Percentiles rank a stretch among this genome's conserved stretches.
Evolutionary conservation across 1,284 basidiomycete species (phyloP).

Genomic region (Naganishia albida): DNA sequence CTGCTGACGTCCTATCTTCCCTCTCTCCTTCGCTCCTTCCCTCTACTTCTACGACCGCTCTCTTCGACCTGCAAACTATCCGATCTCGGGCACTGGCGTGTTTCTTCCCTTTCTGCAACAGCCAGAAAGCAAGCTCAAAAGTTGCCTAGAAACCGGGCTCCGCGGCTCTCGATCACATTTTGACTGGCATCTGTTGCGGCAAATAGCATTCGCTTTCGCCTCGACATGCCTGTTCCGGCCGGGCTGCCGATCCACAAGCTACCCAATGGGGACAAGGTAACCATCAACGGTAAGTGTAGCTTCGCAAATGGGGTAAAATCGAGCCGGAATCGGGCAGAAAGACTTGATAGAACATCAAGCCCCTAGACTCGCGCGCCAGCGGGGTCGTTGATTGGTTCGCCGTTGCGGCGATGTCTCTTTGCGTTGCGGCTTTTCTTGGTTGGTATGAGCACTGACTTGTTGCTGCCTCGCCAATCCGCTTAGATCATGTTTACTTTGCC

Average conservation of each 20-base stretch:
- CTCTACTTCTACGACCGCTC: not conserved
- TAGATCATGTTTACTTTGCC: slow-evolving; percentile 94
- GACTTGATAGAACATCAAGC: too few species aligned
- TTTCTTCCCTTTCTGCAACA: not conserved
- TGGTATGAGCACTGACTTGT: not conserved
- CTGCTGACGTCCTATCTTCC: not conserved
- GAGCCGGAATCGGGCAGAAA: not conserved
- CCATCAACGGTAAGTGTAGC: slow-evolving; percentile 45
- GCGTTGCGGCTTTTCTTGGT: not conserved
- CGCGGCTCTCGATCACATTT: slow-evolving; percentile 21
- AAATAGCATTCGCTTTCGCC: not conserved
- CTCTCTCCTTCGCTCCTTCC: too few species aligned
- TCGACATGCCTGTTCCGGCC: slow-evolving; percentile 3
- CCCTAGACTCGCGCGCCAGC: not conserved
- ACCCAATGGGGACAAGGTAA: slow-evolving; percentile 50
- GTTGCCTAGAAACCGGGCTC: not conserved
- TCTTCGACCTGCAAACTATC: not conserved
- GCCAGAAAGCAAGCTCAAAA: slow-evolving; percentile 3
- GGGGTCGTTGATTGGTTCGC: too few species aligned
- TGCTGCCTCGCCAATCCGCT: not conserved
- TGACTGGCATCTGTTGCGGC: not conserved
- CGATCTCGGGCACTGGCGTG: not conserved
- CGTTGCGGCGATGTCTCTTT: not conserved
- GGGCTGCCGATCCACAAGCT: slow-evolving; percentile 33
- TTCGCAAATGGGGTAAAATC: not conserved